Evolutionary conservation across 768 basidiomycete genomes (phyloP).

Genomic region (Hebeloma cylindrosporum): DNA sequence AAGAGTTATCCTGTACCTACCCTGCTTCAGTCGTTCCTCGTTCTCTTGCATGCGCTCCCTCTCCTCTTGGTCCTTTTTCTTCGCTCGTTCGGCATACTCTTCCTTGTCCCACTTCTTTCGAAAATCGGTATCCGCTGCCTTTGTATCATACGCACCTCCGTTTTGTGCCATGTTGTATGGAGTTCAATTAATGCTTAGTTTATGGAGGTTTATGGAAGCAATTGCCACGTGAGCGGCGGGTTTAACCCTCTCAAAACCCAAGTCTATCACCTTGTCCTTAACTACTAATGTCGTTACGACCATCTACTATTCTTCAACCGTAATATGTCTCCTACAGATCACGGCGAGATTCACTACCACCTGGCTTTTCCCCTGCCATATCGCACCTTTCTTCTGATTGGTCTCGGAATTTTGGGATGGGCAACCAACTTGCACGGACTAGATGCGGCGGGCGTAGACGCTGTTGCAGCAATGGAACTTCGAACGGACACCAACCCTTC

Average conservation of each 20-base stretch:
- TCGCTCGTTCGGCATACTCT: constrained; percentile 82
- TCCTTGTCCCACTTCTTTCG: constrained; percentile 95
- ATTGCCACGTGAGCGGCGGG: constrained; percentile 9
- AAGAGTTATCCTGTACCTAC: constrained; percentile 37
- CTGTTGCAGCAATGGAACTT: constrained; percentile 67
- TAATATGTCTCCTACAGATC: constrained; percentile 21
- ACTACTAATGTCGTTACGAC: constrained; percentile 17
- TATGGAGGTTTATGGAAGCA: background rate
- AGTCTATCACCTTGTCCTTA: background rate
- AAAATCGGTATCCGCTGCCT: constrained; percentile 70
- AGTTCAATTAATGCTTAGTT: background rate
- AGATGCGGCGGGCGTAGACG: constrained; percentile 71
- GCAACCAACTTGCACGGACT: constrained; percentile 91
- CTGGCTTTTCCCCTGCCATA: constrained; percentile 86
- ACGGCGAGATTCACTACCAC: constrained; percentile 47
- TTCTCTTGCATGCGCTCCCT: constrained; percentile 83
- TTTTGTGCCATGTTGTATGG: constrained; percentile 37
- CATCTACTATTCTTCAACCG: constrained; percentile 5
- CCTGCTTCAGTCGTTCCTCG: constrained; percentile 82
- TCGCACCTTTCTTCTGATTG: constrained; percentile 78
- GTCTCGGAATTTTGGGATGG: constrained; percentile 86
- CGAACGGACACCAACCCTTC: constrained; percentile 34
- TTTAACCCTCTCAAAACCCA: constrained; percentile 2
- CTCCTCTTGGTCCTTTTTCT: constrained; percentile 78
- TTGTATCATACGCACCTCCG: constrained; percentile 40